A percentile compares a stretch with the other conserved stretches of the same genome.
Conservation (phyloP, 2,329 filamentous ascomycete genomes). For the Venturia effusa region DNA sequence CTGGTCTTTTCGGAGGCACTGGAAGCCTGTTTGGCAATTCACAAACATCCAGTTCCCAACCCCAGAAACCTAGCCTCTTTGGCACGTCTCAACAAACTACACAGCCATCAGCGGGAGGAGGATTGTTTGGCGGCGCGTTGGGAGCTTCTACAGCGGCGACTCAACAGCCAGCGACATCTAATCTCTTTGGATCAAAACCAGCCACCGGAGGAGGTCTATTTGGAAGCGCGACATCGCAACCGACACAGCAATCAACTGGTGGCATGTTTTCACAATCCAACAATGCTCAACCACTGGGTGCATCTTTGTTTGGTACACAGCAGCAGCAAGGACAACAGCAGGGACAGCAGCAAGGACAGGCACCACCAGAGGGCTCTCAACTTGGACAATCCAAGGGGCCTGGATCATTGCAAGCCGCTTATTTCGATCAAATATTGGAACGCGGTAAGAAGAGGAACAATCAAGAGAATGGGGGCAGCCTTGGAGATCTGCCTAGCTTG, state of each 20-base stretch:
- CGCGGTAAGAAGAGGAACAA: constrained; percentile 57
- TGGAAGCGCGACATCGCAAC: constrained; percentile 12
- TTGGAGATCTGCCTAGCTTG: constrained; percentile 75
- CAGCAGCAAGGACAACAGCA: constrained; percentile 7
- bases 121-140: not conserved
- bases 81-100: not conserved
- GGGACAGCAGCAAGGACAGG: constrained; percentile 14
- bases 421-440: constrained; percentile 54
- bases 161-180: not conserved
- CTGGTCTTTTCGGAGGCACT: constrained; percentile 1
- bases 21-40: constrained; percentile 1
- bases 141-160: not conserved
- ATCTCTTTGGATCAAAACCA: constrained; percentile 6
- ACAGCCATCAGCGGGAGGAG: not conserved
- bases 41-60: not conserved
- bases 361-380: constrained; percentile 17
- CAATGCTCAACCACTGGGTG: constrained; percentile 3
- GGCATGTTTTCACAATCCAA: constrained; percentile 9
- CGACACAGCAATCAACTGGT: constrained; percentile 8
- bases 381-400: constrained; percentile 12
- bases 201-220: constrained; percentile 5
- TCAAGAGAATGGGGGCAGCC: constrained; percentile 48
- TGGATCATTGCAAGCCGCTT: constrained; percentile 40
- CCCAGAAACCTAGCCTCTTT: not conserved
- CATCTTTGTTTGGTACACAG: constrained; percentile 13